Evolutionary conservation across 495 filamentous ascomycete species (phyloP).

Genomic region (Penicillium mononematosum): DNA sequence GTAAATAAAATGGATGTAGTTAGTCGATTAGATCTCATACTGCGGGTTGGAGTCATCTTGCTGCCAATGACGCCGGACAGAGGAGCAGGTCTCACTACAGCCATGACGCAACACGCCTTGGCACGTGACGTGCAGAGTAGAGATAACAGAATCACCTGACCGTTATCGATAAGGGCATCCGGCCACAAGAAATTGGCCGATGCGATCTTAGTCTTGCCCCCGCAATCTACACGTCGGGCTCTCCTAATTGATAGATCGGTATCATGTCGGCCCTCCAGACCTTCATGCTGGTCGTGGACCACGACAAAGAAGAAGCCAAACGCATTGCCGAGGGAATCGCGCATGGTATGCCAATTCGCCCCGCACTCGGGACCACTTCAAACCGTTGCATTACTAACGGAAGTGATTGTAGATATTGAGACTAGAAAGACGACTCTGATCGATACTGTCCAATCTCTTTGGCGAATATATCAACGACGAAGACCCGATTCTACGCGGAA

Average conservation of each 20-base stretch:
- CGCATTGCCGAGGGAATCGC: constrained; percentile 58
- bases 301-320: constrained; percentile 59
- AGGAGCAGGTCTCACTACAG: constrained; percentile 11
- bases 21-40: constrained; percentile 20
- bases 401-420: constrained; percentile 53
- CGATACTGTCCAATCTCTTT: constrained; percentile 65
- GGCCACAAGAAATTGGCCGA: constrained; percentile 26
- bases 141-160: constrained; percentile 21
- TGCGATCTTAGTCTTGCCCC: constrained; percentile 13
- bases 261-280: constrained; percentile 62
- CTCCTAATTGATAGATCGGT: constrained; percentile 23
- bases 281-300: constrained; percentile 64
- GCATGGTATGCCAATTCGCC: constrained; percentile 43
- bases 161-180: constrained; percentile 29
- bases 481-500: constrained; percentile 60
- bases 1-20: constrained; percentile 18
- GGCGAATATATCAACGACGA: constrained; percentile 72
- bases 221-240: constrained; percentile 15
- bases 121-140: constrained; percentile 26
- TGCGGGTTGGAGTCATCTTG: constrained; percentile 10
- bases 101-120: constrained; percentile 25
- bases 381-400: constrained; percentile 20
- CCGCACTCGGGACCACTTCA: constrained; percentile 19
- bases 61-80: constrained; percentile 1
- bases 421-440: constrained; percentile 62